Percentiles rank a stretch among this genome's conserved stretches.
phyloP scores from a whole-genome alignment of 768 basidiomycete genomes.

The Rhodotorula paludigena region DNA sequence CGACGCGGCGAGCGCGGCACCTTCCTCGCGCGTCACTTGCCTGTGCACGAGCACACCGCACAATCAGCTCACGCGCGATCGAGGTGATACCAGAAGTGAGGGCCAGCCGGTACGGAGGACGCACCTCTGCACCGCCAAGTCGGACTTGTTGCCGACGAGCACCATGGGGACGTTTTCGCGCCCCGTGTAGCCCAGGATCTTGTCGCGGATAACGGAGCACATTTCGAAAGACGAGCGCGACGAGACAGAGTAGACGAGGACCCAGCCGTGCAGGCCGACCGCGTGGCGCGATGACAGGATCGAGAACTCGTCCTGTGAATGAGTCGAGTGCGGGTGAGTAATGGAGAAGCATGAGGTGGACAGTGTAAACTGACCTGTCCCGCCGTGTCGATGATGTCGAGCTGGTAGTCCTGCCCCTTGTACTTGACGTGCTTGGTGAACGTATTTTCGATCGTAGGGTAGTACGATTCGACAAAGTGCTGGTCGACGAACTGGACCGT shows the following conservation, averaged over 20 bases:
- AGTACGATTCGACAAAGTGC: slow-evolving; percentile 85
- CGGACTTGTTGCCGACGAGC: slow-evolving; percentile 86
- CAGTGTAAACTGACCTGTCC: slow-evolving; percentile 65
- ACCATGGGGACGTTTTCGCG: slow-evolving; percentile 81
- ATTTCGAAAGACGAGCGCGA: slow-evolving; percentile 88
- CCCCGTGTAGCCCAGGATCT: slow-evolving; percentile 83
- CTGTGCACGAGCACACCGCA: slow-evolving; percentile 8
- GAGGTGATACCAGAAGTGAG: neutral
- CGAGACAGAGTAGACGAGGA: slow-evolving; percentile 91
- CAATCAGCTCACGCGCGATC: neutral
- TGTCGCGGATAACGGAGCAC: slow-evolving; percentile 87
- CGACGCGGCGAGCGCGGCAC: slow-evolving; percentile 32
- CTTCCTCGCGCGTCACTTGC: slow-evolving; percentile 40
- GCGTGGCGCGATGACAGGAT: slow-evolving; percentile 89
- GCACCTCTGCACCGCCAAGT: slow-evolving; percentile 66
- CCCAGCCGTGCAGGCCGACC: slow-evolving; percentile 84
- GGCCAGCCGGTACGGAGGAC: neutral
- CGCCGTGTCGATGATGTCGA: slow-evolving; percentile 96
- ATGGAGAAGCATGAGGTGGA: no score
- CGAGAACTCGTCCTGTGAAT: slow-evolving; percentile 80
- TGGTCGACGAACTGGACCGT: slow-evolving; percentile 89
- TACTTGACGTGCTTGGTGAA: slow-evolving; percentile 73
- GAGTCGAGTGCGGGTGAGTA: no score
- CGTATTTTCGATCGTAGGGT: slow-evolving; percentile 89
- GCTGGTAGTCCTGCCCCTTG: slow-evolving; percentile 86